These are phyloP conservation scores for Russula sp. DNA, from an alignment of 768 basidiomycete genomes.

Conservation along the genomic window DNA sequence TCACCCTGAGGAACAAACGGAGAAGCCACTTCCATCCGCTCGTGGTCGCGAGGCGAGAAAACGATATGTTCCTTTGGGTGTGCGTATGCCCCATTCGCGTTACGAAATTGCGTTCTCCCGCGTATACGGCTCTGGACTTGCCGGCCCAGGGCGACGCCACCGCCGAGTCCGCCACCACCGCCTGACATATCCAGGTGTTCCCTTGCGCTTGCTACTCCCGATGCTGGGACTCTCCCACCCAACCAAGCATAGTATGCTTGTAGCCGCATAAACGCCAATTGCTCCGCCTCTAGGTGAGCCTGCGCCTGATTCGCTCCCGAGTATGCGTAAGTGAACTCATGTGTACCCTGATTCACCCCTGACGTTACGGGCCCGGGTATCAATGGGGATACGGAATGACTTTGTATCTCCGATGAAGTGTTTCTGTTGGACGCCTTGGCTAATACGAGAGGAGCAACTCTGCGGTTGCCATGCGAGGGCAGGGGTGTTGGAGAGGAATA, in stretches of 20 bases:
- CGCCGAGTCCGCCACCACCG: constrained; percentile 12
- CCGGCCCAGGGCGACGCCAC: constrained; percentile 19
- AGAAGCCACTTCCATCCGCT: constrained; percentile 2
- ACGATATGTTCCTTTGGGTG: constrained; percentile 22
- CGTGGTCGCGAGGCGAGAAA: constrained; percentile 17
- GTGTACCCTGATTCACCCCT: not conserved
- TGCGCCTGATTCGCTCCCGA: constrained; percentile 1
- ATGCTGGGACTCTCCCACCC: not conserved
- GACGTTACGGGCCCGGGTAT: not conserved
- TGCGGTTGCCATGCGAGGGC: constrained; percentile 15
- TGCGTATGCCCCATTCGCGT: constrained; percentile 11
- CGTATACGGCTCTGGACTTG: constrained; percentile 9
- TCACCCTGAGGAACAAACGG: not conserved
- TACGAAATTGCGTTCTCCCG: constrained; percentile 16
- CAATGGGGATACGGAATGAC: not conserved
- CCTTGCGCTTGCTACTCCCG: not conserved
- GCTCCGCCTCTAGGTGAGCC: constrained; percentile 12
- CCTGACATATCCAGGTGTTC: constrained; percentile 22
- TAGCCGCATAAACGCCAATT: constrained; percentile 9
- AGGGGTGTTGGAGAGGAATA: constrained; percentile 16
- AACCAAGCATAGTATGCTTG: constrained; percentile 15
- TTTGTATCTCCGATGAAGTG: not conserved
- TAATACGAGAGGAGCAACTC: constrained; percentile 4
- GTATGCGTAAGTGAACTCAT: constrained; percentile 4
- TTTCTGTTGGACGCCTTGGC: not conserved